Evolutionary conservation across 768 basidiomycete genomes (phyloP).

Genomic region (Trametes gibbosa): DNA sequence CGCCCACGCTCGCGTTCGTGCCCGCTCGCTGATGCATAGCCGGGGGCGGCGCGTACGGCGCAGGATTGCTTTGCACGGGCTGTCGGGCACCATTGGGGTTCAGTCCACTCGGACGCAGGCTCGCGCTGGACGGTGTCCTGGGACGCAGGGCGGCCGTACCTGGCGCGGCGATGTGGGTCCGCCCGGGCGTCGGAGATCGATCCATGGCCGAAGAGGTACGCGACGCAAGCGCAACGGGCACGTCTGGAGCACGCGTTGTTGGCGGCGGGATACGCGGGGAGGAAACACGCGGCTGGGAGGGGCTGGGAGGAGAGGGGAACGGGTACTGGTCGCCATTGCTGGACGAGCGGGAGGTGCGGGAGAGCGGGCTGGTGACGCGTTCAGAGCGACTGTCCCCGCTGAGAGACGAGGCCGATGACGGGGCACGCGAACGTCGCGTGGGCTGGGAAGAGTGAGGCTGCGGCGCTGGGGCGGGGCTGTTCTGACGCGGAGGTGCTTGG

Average conservation of each 20-base stretch:
- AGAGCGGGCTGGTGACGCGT: conserved; percentile 20
- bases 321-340: conserved; percentile 15
- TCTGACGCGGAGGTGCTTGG: conserved; percentile 19
- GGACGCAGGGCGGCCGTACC: conserved; percentile 9
- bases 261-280: too few relatives aligned
- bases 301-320: conserved; percentile 20
- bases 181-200: conserved; percentile 16
- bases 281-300: conserved; percentile 10
- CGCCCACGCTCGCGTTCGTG: conserved; percentile 10
- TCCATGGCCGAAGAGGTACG: conserved; percentile 20
- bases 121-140: conserved; percentile 14
- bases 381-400: conserved; percentile 19
- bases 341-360: conserved; percentile 1
- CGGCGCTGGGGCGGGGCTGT: conserved; percentile 16
- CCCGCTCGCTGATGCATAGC: conserved; percentile 11
- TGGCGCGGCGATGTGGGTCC: conserved; percentile 6
- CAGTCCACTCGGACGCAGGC: conserved; percentile 9
- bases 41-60: conserved; percentile 2
- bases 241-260: conserved; percentile 8
- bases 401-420: conserved; percentile 23
- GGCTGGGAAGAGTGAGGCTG: background rate
- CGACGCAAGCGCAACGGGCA: conserved; percentile 5
- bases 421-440: conserved; percentile 20
- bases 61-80: conserved; percentile 15
- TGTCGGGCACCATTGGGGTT: conserved; percentile 4